Conservation (phyloP, 2,329 filamentous ascomycete genomes). For the Fusarium sulawesiense region DNA sequence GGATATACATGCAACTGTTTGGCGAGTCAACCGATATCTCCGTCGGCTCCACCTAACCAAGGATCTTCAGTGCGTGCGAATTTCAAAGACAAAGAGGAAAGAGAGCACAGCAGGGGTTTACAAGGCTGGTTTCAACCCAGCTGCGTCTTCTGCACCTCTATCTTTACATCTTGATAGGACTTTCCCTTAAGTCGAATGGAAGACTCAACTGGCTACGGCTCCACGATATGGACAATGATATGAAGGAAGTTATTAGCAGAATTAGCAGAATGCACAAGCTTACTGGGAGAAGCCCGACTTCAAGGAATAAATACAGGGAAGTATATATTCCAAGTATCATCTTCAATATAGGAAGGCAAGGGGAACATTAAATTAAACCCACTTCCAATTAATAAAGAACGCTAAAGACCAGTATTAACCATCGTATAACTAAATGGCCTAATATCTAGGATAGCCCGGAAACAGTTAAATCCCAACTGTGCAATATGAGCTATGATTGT, state of each 20-base stretch:
- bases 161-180: background rate
- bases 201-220: background rate
- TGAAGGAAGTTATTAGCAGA: background rate
- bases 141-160: no score
- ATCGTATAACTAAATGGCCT: accelerated
- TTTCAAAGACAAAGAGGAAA: background rate
- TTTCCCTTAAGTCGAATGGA: background rate
- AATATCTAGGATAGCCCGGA: no score
- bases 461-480: no score
- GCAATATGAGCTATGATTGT: no score
- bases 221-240: background rate
- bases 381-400: no score
- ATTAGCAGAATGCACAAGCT: background rate
- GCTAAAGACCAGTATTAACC: no score
- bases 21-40: background rate
- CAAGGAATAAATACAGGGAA: no score
- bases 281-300: no score
- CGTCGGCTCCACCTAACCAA: background rate
- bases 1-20: background rate
- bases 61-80: background rate
- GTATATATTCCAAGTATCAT: no score
- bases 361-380: no score
- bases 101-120: background rate
- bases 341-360: no score
- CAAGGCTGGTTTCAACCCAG: background rate